phyloP scores from a whole-genome alignment of 2,329 filamentous ascomycete species.

The Akanthomyces uredinophilus region DNA sequence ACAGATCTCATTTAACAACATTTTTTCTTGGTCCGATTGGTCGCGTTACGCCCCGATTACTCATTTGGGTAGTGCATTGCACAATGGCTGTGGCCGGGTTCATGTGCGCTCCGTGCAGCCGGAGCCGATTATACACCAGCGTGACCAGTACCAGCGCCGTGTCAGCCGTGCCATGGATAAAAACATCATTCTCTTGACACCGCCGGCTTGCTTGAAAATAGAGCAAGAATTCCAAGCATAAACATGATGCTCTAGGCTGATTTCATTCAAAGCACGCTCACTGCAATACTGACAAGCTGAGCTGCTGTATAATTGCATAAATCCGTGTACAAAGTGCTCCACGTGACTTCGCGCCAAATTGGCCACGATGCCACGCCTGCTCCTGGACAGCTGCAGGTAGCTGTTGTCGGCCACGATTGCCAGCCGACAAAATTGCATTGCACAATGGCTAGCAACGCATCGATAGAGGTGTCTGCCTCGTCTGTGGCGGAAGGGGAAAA shows the following conservation, averaged over 20 bases:
- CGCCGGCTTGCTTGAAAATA: neutral
- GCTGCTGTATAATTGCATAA: neutral
- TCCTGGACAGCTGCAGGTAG: neutral
- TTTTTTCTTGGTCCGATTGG: neutral
- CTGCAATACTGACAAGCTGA: neutral
- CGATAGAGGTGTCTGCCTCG: slow-evolving; percentile 1
- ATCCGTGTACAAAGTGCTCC: neutral
- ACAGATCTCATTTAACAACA: too few species aligned
- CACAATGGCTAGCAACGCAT: neutral
- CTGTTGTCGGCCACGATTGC: neutral
- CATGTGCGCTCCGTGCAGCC: neutral
- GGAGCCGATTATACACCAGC: neutral
- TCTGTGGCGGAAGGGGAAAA: slow-evolving; percentile 15
- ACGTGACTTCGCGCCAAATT: slow-evolving; percentile 8
- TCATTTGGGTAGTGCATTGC: neutral
- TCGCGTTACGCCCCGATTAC: neutral
- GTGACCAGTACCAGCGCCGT: neutral
- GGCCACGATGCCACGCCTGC: slow-evolving; percentile 1
- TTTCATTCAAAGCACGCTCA: neutral
- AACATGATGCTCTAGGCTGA: neutral
- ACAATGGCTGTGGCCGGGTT: neutral
- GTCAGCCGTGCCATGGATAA: neutral
- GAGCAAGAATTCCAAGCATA: neutral
- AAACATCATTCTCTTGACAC: neutral
- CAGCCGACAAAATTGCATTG: neutral